Evolutionary conservation across 345 rosid genomes (phyloP).

Genomic region (Psidium friedrichsthalianum): DNA sequence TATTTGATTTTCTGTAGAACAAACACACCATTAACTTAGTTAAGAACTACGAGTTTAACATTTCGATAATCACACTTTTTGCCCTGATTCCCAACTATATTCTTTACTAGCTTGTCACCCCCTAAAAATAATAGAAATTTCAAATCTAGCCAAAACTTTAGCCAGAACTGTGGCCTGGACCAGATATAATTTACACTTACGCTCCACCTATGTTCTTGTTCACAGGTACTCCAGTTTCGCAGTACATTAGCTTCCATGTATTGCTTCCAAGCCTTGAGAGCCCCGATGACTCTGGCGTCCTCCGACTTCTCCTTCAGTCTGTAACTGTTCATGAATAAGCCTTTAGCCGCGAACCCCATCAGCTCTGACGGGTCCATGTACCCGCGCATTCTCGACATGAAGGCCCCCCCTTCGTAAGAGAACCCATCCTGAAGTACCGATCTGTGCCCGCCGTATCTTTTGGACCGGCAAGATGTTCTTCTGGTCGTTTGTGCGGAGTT

Average conservation of each 20-base stretch:
- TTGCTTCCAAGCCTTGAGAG: slow-evolving; percentile 57
- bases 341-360: slow-evolving; percentile 77
- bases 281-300: slow-evolving; percentile 4
- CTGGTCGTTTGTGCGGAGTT: background rate
- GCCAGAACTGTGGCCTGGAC: background rate
- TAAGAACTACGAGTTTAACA: background rate
- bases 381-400: slow-evolving; percentile 34
- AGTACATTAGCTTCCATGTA: slow-evolving; percentile 23
- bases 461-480: background rate
- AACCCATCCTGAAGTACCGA: slow-evolving; percentile 12
- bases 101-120: background rate
- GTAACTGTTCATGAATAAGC: slow-evolving; percentile 28
- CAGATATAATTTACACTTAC: background rate
- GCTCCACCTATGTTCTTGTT: background rate
- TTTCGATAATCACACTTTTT: background rate
- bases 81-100: background rate
- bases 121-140: background rate
- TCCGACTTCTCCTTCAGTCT: background rate
- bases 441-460: slow-evolving; percentile 3
- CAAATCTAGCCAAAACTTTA: background rate
- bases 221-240: slow-evolving; percentile 14
- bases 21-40: too few species aligned
- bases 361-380: slow-evolving; percentile 45
- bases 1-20: too few species aligned
- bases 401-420: slow-evolving; percentile 15